Base-by-base conservation (phyloP, 1,139 yeast genomes). In the Suhomyces terraborum region DNA sequence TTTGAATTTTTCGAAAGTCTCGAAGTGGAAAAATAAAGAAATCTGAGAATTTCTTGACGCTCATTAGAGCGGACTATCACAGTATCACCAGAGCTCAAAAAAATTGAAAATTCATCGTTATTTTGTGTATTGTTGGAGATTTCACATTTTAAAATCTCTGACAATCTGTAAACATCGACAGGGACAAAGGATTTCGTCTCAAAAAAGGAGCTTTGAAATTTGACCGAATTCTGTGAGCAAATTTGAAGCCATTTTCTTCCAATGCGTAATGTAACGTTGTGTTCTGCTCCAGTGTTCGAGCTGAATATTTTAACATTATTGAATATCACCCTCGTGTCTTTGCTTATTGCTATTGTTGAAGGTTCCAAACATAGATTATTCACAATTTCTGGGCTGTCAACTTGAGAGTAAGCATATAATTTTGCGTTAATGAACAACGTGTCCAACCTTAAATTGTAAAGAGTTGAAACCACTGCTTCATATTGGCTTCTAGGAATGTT, bases 211-310 rank as follows among this genome's bases (percentile, higher is more conserved):
- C 55, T 59, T 8, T 50, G 47, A 33, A 66, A 64, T 1, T 51
- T 46, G 10, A 60, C 50, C 25, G 56, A 48, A 8, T 64, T 63
- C 33, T 60, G 62, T n/a, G 63, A 60, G 51, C 73, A 68, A 53
- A 87, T 62, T 53, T 85, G 91, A 32, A 87, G 58, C 65, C 73
- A 84, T 50, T 79, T 81, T 41, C 84, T 75, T 8, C 96, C 96
- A 44, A 88, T 74, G 51, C 80, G 80, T 43, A 88, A 48, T 1
- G 78, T 74, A 1, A 84, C 84, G 0, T 86, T 82, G 12, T 55
- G 45, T 48, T 58, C 68, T 14, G 46, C 46, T 12, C 61, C 60
- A 2, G 57, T 49, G 2, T 40, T 51, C 1, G 59, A 51, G 35
- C 80, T 79, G 54, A 67, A 81, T 10, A 80, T 61, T 32, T 75